These are phyloP conservation scores for Thalassiosira livingstoniorum DNA, from an alignment of 352 stramenopile genomes.

Conservation along the genomic window DNA sequence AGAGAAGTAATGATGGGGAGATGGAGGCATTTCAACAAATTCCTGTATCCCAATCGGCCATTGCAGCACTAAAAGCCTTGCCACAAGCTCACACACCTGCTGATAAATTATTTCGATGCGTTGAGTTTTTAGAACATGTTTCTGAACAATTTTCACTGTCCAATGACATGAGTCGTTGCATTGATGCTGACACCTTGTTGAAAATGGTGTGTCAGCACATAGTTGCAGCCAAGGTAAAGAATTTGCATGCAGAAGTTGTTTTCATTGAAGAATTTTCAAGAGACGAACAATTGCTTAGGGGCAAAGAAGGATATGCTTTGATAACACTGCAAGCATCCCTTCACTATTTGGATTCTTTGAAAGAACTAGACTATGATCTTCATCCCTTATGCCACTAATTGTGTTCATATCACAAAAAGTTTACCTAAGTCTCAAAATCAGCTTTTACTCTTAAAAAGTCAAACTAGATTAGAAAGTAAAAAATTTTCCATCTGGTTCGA, in stretches of 20 bases:
- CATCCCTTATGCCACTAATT: too few species aligned
- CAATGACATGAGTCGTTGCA: constrained; percentile 14
- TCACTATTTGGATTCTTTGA: constrained; percentile 81
- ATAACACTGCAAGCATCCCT: constrained; percentile 83
- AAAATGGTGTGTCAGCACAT: constrained; percentile 84
- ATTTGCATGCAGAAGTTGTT: constrained; percentile 80
- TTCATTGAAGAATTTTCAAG: constrained; percentile 86
- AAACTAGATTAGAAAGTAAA: too few species aligned
- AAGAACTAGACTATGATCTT: constrained; percentile 70
- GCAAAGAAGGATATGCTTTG: constrained; percentile 84
- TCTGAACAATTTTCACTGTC: constrained; percentile 69
- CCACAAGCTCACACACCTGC: constrained; percentile 69
- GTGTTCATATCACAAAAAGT: too few species aligned
- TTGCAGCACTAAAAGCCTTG: constrained; percentile 62
- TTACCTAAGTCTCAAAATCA: too few species aligned
- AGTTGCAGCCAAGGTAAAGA: constrained; percentile 64
- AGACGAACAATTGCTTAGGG: constrained; percentile 79
- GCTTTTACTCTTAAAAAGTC: too few species aligned
- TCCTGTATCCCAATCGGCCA: constrained; percentile 63
- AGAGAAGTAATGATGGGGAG: neutral
- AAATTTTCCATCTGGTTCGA: too few species aligned
- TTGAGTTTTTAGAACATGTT: constrained; percentile 77
- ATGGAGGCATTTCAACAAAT: constrained; percentile 3
- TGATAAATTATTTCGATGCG: constrained; percentile 78
- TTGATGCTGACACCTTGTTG: constrained; percentile 80